Evolutionary conservation across 192 early-diverging fungal species (phyloP), one percentile per base, ranked within the genome.

Genomic region (Dimargaris xerosporica): DNA sequence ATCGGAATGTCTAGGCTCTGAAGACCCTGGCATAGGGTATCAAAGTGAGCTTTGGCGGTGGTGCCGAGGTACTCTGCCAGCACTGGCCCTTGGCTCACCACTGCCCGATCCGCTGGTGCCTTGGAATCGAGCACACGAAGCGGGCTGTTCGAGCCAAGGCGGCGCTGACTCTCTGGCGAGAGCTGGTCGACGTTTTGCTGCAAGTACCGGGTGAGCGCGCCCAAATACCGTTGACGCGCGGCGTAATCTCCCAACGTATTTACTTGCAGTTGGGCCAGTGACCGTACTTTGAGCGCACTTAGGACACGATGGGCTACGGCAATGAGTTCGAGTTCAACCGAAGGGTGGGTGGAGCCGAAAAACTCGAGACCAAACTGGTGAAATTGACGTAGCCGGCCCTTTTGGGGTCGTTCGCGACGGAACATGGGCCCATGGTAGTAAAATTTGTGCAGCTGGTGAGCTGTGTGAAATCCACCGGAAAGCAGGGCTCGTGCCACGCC

Each of bases 391-490:
- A 82, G 66, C 26, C 84, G 71, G 7, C 84, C 84, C 47, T 80
- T 81, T 54, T 86, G 84, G 31, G 82, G 84, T n/a, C 82, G 69
- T 59, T 86, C 84, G 31, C 80, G 80, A 48, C 84, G 76, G 58
- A 84, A 86, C 84, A 86, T 86, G 1, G 82, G 78, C 2, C 82
- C 84, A 15, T 66, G 46, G 53, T 86, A 86, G 54, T 75, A 86
- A 9, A 62, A 53, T 2, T 62, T 50, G 4, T 74, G 65, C 16
- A 79, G 51, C 26, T 73, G 67, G 44, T 82, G 80, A 28, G 66
- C 73, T 43, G 74, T 66, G 61, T 77, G 48, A 12, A 73, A 69
- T 13, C 77, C 42, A 42, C 72, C 73, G 29, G 78, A 67, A 3
- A 73, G 60, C 26, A 73, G 50, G 0, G 75, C 72, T 5, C 72